phyloP scores from a whole-genome alignment of 176 grass and related monocot genomes.

The Bonia amplexicaulis region DNA sequence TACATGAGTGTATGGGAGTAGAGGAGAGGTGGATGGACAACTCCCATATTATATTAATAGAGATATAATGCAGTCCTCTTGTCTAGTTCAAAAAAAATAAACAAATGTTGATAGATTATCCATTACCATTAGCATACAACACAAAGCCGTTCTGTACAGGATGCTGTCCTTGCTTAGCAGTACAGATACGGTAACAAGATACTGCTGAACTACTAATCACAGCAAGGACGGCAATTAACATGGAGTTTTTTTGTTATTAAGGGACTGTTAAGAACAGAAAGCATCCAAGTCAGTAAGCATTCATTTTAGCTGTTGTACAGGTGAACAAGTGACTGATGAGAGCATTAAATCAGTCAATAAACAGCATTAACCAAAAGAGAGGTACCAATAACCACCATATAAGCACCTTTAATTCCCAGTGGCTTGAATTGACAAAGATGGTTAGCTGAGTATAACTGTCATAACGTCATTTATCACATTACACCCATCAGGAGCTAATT shows the following conservation, averaged over 20 bases:
- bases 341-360: slow-evolving; percentile 12
- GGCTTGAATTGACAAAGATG: neutral
- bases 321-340: neutral
- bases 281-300: slow-evolving; percentile 8
- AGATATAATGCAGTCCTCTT: too few species aligned
- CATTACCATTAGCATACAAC: neutral
- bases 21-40: too few species aligned
- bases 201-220: neutral
- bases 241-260: neutral
- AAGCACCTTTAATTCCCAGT: neutral
- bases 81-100: too few species aligned
- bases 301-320: slow-evolving; percentile 7
- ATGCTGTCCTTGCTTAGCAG: slow-evolving; percentile 26
- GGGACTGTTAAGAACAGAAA: neutral
- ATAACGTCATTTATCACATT: slow-evolving; percentile 19
- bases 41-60: too few species aligned
- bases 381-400: slow-evolving; percentile 10
- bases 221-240: neutral
- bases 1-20: too few species aligned
- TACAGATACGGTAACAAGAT: slow-evolving; percentile 5
- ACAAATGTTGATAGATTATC: neutral
- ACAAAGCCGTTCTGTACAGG: neutral
- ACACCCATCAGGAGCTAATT: neutral
- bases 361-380: slow-evolving; percentile 16
- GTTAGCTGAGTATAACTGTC: slow-evolving; percentile 17